Base-by-base conservation (phyloP, 495 filamentous ascomycete genomes). In the Lophiotrema nucula region DNA sequence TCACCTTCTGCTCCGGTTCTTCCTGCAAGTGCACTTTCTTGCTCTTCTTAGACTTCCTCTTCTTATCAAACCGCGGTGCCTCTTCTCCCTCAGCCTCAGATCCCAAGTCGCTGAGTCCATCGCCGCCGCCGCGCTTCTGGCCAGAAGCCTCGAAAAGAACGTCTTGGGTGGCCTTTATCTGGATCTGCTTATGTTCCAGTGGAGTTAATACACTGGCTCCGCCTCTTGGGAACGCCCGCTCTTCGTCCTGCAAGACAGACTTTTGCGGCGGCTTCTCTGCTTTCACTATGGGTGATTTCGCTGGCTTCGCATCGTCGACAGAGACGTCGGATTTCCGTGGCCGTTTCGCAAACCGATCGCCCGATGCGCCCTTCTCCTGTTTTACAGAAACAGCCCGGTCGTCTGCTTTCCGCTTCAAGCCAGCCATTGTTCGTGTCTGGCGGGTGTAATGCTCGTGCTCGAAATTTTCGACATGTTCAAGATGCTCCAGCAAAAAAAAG, bases 151-250 rank as follows among this genome's bases (percentile, higher is more conserved):
- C 93, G 67, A 97, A 97, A 8, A 97, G 77, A 22, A 92, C 92
- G 79, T 98, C 93, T 66, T 85, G 83, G 61, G 84, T 91, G 25
- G 93, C 93, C 72, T 97, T 87, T 57, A 93, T 88, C 65, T 93
- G 88, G 64, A 98, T 96, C 72, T 97, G 89, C 75, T 96, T 96
- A 63, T 93, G 85, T 70, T 98, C 93, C 47, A 98, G 78, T 22
- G 93, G 91, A 6, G 93, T 96, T 72, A 98, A 75, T 42, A 95
- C 79, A 69, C 89, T 93, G 13, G 81, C 93, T 52, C 93, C 95
- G 50, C 93, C 93, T 77, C 93, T 83, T 68, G 95, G 93, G 69
- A 98, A 98, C 24, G 91, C 74, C 3, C 83, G 81, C 64, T 96
- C 93, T 47, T 97, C 92, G 57, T 89, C 85, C 64, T 83, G 84